Evolutionary conservation across 2,329 filamentous ascomycete species (phyloP).

Genomic region (Colletotrichum neosansevieriae): DNA sequence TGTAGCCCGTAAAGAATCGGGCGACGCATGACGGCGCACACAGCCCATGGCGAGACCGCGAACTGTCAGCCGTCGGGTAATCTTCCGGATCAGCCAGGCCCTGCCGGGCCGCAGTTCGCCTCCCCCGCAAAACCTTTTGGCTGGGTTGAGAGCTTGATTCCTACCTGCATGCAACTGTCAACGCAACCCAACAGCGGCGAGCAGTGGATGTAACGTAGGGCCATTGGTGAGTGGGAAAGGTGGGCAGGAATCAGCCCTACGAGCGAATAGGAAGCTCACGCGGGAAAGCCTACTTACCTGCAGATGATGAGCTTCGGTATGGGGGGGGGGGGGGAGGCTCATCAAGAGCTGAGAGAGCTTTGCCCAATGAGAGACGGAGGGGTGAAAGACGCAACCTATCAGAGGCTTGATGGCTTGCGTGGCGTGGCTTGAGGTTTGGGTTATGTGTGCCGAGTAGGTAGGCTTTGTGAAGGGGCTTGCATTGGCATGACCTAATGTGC

Average conservation of each 20-base stretch:
- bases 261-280: background rate
- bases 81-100: conserved; percentile 9
- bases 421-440: conserved; percentile 8
- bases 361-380: background rate
- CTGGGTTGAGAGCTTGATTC: background rate
- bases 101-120: background rate
- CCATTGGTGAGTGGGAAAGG: background rate
- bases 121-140: background rate
- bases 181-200: background rate
- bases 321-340: conserved; percentile 22
- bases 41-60: background rate
- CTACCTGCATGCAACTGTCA: background rate
- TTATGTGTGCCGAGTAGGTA: background rate
- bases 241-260: background rate
- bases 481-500: background rate
- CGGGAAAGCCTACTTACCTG: background rate
- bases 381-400: background rate
- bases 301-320: background rate
- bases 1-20: background rate
- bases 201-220: no score
- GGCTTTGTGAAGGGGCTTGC: background rate
- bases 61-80: conserved; percentile 5
- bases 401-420: background rate
- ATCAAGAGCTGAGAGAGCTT: conserved; percentile 19
- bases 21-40: background rate